Percentiles rank a stretch among this genome's conserved stretches.
These are phyloP conservation scores for Sporothrix curviconia DNA, from an alignment of 2,329 filamentous ascomycete species.

Conservation along the genomic window DNA sequence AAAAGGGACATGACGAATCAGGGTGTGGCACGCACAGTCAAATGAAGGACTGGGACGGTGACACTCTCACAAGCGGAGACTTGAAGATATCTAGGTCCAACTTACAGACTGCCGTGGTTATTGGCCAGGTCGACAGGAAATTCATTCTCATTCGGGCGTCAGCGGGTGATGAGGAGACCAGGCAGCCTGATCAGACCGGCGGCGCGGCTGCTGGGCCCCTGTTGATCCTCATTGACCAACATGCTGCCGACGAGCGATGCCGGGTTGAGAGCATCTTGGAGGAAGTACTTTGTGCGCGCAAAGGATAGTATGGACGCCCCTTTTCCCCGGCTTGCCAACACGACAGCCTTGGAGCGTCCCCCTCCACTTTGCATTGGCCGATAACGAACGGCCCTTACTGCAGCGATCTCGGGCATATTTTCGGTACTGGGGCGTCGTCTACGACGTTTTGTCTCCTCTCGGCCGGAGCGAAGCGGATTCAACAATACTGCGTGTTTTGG, in stretches of 20 bases:
- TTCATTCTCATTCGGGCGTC: slow-evolving; percentile 69
- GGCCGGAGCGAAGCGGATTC: neutral
- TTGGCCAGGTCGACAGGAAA: slow-evolving; percentile 83
- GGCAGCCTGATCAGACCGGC: neutral
- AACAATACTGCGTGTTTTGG: slow-evolving; percentile 41
- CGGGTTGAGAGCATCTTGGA: slow-evolving; percentile 69
- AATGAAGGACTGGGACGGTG: neutral
- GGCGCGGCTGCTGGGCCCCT: slow-evolving; percentile 24
- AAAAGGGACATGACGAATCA: neutral
- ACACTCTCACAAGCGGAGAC: neutral
- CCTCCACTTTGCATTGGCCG: slow-evolving; percentile 58
- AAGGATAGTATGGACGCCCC: slow-evolving; percentile 19
- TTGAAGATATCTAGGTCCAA: slow-evolving; percentile 53
- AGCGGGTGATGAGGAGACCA: neutral
- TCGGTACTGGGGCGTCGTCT: slow-evolving; percentile 66
- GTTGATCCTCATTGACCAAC: slow-evolving; percentile 80
- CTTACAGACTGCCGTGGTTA: slow-evolving; percentile 55
- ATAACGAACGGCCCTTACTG: slow-evolving; percentile 55
- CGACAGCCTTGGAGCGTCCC: slow-evolving; percentile 42
- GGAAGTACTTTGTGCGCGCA: slow-evolving; percentile 36
- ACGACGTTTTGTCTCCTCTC: slow-evolving; percentile 31
- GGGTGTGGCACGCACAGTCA: neutral
- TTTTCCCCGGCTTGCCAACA: slow-evolving; percentile 2
- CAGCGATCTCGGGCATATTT: slow-evolving; percentile 50
- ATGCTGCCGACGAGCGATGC: slow-evolving; percentile 86